Conservation (phyloP, 2,329 filamentous ascomycete genomes). For the Lachnellula arida region DNA sequence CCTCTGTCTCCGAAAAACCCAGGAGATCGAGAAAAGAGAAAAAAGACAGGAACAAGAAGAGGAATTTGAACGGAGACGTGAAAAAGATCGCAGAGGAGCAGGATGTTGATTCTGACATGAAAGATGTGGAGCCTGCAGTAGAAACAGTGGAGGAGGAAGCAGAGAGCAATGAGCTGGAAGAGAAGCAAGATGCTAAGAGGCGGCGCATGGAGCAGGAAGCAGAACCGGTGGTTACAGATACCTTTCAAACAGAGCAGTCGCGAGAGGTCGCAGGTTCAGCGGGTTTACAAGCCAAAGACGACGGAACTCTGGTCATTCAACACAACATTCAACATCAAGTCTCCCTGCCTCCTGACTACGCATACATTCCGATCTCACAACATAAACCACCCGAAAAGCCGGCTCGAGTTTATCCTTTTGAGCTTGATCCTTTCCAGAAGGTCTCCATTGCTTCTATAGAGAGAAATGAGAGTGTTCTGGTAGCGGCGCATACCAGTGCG, state of each 20-base stretch:
- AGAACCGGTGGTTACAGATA: slow-evolving; percentile 81
- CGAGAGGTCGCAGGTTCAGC: slow-evolving; percentile 70
- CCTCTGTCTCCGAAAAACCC: slow-evolving; percentile 33
- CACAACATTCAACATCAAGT: slow-evolving; percentile 99
- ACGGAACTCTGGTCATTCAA: slow-evolving; percentile 69
- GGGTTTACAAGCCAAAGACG: slow-evolving; percentile 30
- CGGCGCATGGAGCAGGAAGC: slow-evolving; percentile 60
- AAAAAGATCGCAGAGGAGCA: slow-evolving; percentile 48
- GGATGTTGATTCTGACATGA: slow-evolving; percentile 66
- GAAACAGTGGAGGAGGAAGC: slow-evolving; percentile 32
- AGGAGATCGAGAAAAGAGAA: slow-evolving; percentile 40
- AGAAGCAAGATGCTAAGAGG: slow-evolving; percentile 55
- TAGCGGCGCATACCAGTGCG: slow-evolving; percentile 94
- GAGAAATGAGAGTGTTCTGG: slow-evolving; percentile 90
- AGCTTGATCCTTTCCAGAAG: slow-evolving; percentile 95
- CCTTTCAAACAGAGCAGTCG: slow-evolving; percentile 91
- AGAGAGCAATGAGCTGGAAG: slow-evolving; percentile 39
- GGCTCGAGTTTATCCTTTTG: slow-evolving; percentile 80
- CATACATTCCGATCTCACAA: slow-evolving; percentile 90
- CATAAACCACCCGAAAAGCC: slow-evolving; percentile 87
- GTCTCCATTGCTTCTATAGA: slow-evolving; percentile 93
- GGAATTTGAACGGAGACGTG: slow-evolving; percentile 75
- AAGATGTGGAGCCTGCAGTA: slow-evolving; percentile 31
- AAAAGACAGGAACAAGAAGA: slow-evolving; percentile 72
- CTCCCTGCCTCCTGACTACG: slow-evolving; percentile 87